Evolutionary conservation across 2,329 filamentous ascomycete species (phyloP).

Genomic region (Pseudogymnoascus verrucosus): DNA sequence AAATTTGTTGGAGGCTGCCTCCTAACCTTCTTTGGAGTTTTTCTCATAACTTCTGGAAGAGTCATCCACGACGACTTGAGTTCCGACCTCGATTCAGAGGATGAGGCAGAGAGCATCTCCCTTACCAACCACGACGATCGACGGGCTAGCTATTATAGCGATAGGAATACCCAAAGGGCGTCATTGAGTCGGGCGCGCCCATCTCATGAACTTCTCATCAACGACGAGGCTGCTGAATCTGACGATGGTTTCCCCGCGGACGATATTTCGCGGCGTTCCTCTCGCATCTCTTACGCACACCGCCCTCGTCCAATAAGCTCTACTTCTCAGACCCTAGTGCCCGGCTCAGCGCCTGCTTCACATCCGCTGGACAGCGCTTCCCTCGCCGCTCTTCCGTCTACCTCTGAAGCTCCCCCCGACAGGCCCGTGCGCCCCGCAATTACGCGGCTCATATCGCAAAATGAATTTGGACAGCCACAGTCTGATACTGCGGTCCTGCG

Average conservation of each 20-base stretch:
- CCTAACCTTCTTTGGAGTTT: conserved; percentile 93
- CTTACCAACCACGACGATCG: conserved; percentile 43
- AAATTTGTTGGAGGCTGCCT: conserved; percentile 90
- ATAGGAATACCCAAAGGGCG: conserved; percentile 12
- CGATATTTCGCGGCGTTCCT: not conserved
- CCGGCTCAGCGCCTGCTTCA: conserved; percentile 22
- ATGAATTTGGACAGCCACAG: conserved; percentile 24
- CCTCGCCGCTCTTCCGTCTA: not conserved
- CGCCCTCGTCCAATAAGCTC: not conserved
- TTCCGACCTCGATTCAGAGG: conserved; percentile 48
- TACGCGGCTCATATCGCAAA: conserved; percentile 23
- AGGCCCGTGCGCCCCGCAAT: conserved; percentile 18
- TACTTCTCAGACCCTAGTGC: not conserved
- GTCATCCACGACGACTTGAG: conserved; percentile 49
- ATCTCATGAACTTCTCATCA: conserved; percentile 12
- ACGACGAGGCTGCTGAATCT: conserved; percentile 17
- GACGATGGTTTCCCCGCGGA: conserved; percentile 9
- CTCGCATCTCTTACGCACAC: not conserved
- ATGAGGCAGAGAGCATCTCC: conserved; percentile 57
- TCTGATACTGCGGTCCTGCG: conserved; percentile 31
- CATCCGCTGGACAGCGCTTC: conserved; percentile 15
- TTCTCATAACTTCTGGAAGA: conserved; percentile 85
- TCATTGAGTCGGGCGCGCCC: conserved; percentile 10
- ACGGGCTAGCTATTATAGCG: conserved; percentile 13
- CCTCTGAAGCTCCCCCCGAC: conserved; percentile 17